These are phyloP conservation scores for Metschnikowia amazonensis DNA, from an alignment of 805 yeast genomes.

Conservation along the genomic window DNA sequence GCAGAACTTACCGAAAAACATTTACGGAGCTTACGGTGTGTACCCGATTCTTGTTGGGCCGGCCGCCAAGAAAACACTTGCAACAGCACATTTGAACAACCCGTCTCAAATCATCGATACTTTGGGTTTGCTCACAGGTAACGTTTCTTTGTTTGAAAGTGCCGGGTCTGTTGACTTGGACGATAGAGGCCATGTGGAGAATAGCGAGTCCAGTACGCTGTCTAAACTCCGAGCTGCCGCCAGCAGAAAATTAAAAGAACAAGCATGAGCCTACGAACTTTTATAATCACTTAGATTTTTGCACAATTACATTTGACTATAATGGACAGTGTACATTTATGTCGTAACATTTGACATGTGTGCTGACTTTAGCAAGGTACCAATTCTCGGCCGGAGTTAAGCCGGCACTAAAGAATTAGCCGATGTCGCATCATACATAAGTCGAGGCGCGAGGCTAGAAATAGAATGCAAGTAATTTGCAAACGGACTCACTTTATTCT, in stretches of 20 bases:
- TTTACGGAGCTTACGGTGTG: conserved; percentile 56
- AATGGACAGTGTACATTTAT: background rate
- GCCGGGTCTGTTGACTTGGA: conserved; percentile 74
- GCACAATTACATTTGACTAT: background rate
- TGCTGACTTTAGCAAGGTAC: background rate
- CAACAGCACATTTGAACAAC: conserved; percentile 79
- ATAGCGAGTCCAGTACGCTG: conserved; percentile 42
- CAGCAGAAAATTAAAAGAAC: conserved; percentile 8
- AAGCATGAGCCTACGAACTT: background rate
- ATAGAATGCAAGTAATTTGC: background rate
- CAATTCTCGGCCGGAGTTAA: background rate
- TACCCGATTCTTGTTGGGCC: conserved; percentile 92
- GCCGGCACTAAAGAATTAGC: background rate
- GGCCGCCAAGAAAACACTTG: conserved; percentile 79
- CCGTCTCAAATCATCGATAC: conserved; percentile 84
- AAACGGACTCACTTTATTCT: background rate
- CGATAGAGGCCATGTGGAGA: conserved; percentile 66
- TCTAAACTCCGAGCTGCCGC: conserved; percentile 35
- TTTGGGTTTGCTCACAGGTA: conserved; percentile 74
- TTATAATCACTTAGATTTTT: background rate
- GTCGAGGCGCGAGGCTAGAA: no score
- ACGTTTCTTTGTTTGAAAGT: conserved; percentile 71
- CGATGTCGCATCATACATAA: conserved; percentile 1
- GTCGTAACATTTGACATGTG: background rate
- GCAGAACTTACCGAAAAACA: conserved; percentile 39